phyloP scores from a whole-genome alignment of 2,329 filamentous ascomycete species.

The Phyllosticta citriasiana region DNA sequence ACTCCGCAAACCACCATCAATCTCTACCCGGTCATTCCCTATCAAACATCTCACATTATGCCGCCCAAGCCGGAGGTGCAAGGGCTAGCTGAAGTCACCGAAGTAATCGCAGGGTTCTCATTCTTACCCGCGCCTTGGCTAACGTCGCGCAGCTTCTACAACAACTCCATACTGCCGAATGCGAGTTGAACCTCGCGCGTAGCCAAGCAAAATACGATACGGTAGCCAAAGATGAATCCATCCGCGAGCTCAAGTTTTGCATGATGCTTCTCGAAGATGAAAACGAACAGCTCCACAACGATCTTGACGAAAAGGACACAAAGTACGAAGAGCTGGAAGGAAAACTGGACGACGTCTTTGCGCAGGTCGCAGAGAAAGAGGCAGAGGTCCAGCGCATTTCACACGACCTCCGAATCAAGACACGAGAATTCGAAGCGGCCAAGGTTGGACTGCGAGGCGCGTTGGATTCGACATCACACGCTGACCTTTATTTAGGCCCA shows the following conservation, averaged over 20 bases:
- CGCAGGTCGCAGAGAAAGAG: constrained; percentile 38
- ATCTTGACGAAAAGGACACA: constrained; percentile 50
- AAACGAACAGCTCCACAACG: constrained; percentile 56
- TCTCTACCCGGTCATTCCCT: constrained; percentile 1
- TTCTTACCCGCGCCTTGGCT: neutral
- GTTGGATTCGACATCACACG: neutral
- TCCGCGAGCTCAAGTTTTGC: constrained; percentile 58
- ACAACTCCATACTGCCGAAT: constrained; percentile 41
- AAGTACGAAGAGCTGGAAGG: constrained; percentile 47
- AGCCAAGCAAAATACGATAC: constrained; percentile 55
- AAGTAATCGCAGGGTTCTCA: constrained; percentile 15
- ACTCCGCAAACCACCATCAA: neutral
- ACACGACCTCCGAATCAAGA: constrained; percentile 41
- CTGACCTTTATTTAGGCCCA: constrained; percentile 48
- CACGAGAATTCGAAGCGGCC: constrained; percentile 46
- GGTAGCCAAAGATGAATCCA: constrained; percentile 64
- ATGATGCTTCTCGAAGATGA: constrained; percentile 66
- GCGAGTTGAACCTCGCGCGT: constrained; percentile 63
- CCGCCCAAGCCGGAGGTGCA: constrained; percentile 19
- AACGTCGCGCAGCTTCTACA: constrained; percentile 32
- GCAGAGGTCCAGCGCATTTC: constrained; percentile 35
- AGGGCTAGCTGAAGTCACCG: constrained; percentile 22
- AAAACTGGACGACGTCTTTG: constrained; percentile 38
- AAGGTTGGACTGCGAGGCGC: constrained; percentile 37
- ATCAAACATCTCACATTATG: constrained; percentile 13